A percentile compares a stretch with the other conserved stretches of the same genome.
These are phyloP conservation scores for Colletotrichum aenigma DNA, from an alignment of 2,329 filamentous ascomycete genomes.

Conservation along the genomic window DNA sequence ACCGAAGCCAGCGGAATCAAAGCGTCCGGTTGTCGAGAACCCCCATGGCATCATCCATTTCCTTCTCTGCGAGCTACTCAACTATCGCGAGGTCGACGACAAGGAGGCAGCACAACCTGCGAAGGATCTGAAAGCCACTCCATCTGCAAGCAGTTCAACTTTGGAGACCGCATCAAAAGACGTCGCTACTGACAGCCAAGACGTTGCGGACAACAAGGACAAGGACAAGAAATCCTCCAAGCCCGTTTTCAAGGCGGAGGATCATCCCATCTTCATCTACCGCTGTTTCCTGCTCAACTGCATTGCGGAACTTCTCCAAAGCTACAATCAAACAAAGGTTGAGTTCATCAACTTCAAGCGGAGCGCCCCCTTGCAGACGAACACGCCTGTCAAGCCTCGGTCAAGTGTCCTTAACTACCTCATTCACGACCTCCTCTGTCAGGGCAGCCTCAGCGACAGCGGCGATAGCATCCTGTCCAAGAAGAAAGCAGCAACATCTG, in stretches of 20 bases:
- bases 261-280: conserved; percentile 96
- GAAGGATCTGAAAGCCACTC: conserved; percentile 45
- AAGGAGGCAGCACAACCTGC: conserved; percentile 61
- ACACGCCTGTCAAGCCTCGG: conserved; percentile 91
- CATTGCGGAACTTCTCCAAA: conserved; percentile 85
- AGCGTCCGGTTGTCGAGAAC: conserved; percentile 85
- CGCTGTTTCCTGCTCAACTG: conserved; percentile 94
- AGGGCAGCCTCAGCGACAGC: conserved; percentile 66
- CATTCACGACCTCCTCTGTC: conserved; percentile 75
- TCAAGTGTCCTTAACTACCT: conserved; percentile 94
- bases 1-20: conserved; percentile 72
- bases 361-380: conserved; percentile 80
- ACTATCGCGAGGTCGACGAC: conserved; percentile 91
- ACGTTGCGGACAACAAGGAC: conserved; percentile 26
- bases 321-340: conserved; percentile 93
- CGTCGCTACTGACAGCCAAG: conserved; percentile 7
- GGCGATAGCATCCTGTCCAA: conserved; percentile 78
- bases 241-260: conserved; percentile 82
- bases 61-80: conserved; percentile 87
- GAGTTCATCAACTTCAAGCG: conserved; percentile 99
- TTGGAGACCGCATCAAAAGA: conserved; percentile 15
- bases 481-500: conserved; percentile 84
- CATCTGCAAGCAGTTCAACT: conserved; percentile 28
- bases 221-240: conserved; percentile 72
- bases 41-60: conserved; percentile 96